Evolutionary conservation across 768 basidiomycete genomes (phyloP), one percentile per base, ranked within the genome.

Genomic region (Leucogyrophana mollusca): DNA sequence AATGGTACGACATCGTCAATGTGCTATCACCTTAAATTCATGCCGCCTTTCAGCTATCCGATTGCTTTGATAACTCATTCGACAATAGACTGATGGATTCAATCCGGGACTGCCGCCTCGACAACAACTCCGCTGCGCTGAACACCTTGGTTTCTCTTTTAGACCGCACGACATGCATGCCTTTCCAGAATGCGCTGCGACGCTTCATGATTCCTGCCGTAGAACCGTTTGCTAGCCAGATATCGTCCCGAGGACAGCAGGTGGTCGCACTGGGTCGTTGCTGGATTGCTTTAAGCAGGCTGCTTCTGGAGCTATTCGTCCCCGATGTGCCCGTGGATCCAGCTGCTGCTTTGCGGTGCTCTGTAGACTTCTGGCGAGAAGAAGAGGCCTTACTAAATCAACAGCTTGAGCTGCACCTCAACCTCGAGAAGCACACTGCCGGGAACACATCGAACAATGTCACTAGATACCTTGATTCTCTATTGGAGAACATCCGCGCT

Each of bases 241-340:
- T 34, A 47, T 45, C 56, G 35, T 41, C 51, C 51, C 37, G 39
- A 33, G 42, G 55, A 47, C 53, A 40, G 32, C 65, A 48, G 67
- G 72, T 8, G 54, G 59, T 20, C 68, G 59, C 46, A 34, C 42
- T 78, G 7, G 80, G 77, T 9, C 60, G 59, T 16, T 62, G 70
- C 35, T 94, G 86, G 82, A 69, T 90, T 24, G 76, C 74, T 1
- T 58, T 89, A 40, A 75, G 79, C 36, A 73, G 72, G 14, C 53
- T 83, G 44, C 64, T 94, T 20, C 60, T 92, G 18, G 72, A 84
- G 3, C 75, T 94, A 16, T 85, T 86, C 58, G 73, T 98, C 32
- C 93, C 96, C 0, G 78, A 91, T 61, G 69, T 80, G 2, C 92
- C 94, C 2, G 67, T 97, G 40, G 96, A 99, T 62, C 96, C 96